Percentiles rank a stretch among this genome's conserved stretches.
phyloP scores from a whole-genome alignment of 2,329 filamentous ascomycete genomes.

The Tolypocladium ovalisporum region DNA sequence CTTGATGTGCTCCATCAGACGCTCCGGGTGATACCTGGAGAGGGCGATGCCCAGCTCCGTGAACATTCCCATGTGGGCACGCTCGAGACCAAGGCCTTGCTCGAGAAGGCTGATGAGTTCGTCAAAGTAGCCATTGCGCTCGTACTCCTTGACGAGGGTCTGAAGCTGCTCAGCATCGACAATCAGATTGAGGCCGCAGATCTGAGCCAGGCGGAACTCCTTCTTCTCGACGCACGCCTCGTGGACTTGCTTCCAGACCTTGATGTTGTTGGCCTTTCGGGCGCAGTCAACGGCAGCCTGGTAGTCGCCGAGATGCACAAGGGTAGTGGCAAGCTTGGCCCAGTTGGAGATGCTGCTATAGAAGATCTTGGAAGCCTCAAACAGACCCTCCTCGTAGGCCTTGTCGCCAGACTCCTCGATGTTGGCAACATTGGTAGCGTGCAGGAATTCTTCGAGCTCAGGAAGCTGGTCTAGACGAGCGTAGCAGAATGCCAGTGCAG shows the following conservation, averaged over 20 bases:
- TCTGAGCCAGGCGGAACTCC: constrained; percentile 97
- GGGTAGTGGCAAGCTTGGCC: constrained; percentile 94
- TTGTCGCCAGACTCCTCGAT: constrained; percentile 97
- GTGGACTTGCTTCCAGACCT: constrained; percentile 98
- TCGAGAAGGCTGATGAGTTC: constrained; percentile 92
- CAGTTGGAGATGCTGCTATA: constrained; percentile 98
- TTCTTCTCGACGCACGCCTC: constrained; percentile 94
- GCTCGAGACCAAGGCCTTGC: constrained; percentile 86
- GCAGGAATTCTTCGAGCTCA: constrained; percentile 94
- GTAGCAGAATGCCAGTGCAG: constrained; percentile 84
- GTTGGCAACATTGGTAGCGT: constrained; percentile 86
- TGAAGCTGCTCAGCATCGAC: constrained; percentile 93
- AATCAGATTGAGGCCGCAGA: constrained; percentile 96
- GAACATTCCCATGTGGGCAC: constrained; percentile 95
- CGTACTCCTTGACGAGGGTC: constrained; percentile 91
- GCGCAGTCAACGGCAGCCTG: constrained; percentile 96
- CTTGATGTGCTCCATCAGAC: constrained; percentile 96
- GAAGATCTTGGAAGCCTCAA: constrained; percentile 98
- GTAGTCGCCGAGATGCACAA: constrained; percentile 95
- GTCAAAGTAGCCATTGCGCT: constrained; percentile 94
- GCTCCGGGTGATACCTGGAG: constrained; percentile 89
- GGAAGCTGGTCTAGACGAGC: constrained; percentile 83
- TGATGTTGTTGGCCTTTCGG: constrained; percentile 97
- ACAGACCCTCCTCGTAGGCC: constrained; percentile 87
- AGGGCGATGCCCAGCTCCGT: constrained; percentile 86